Conservation (phyloP, 192 early-diverging fungal genomes). For the Helicostylum pulchrum region DNA sequence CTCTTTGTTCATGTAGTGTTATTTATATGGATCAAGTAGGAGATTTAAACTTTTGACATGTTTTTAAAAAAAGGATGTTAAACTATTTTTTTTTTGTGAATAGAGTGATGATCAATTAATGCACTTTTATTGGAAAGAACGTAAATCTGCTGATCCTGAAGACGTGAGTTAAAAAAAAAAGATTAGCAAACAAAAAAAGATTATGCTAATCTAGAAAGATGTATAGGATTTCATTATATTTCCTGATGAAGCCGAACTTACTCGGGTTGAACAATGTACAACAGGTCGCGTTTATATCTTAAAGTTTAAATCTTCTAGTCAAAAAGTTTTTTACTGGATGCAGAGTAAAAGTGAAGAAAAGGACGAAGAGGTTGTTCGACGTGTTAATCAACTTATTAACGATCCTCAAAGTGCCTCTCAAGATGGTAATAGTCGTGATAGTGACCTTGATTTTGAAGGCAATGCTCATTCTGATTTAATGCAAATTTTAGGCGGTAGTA, state of each 20-base stretch:
- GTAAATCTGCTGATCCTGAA: slow-evolving; percentile 42
- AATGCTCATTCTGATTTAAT: slow-evolving; percentile 10
- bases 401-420: slow-evolving; percentile 36
- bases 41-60: too few relatives aligned
- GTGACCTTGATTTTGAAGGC: slow-evolving; percentile 13
- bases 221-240: slow-evolving; percentile 66
- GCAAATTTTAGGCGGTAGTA: slow-evolving; percentile 7
- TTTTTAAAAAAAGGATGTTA: too few relatives aligned
- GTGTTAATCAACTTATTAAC: slow-evolving; percentile 60
- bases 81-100: neutral
- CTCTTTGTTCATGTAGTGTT: slow-evolving; percentile 3
- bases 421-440: slow-evolving; percentile 13
- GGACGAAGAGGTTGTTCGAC: slow-evolving; percentile 52
- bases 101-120: slow-evolving; percentile 64
- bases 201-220: neutral
- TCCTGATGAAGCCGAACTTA: slow-evolving; percentile 71
- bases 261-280: slow-evolving; percentile 47
- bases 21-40: slow-evolving; percentile 62
- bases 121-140: slow-evolving; percentile 82
- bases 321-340: slow-evolving; percentile 84
- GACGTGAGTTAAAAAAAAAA: slow-evolving; percentile 37
- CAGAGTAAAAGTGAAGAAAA: slow-evolving; percentile 62
- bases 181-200: neutral
- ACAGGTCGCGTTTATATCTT: slow-evolving; percentile 77
- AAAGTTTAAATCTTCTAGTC: slow-evolving; percentile 75